phyloP scores from a whole-genome alignment of 495 filamentous ascomycete genomes.

The Haplographium delicatum region DNA sequence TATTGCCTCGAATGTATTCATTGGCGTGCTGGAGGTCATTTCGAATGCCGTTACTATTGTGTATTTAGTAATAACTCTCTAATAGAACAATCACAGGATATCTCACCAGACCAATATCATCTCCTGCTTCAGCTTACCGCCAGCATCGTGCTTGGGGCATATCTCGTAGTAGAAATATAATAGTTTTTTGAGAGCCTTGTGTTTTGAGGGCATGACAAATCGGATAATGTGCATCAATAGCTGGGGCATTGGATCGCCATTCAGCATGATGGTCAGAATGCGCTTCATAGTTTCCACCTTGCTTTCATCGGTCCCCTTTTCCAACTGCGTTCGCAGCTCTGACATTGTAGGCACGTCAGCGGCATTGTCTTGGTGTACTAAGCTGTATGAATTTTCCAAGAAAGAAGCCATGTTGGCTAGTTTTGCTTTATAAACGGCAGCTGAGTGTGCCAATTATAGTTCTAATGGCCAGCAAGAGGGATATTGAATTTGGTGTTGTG shows the following conservation, averaged over 20 bases:
- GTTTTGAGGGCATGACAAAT: conserved; percentile 97
- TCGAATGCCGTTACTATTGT: conserved; percentile 86
- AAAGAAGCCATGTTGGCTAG: conserved; percentile 80
- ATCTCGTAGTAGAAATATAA: conserved; percentile 99
- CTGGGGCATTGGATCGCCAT: conserved; percentile 91
- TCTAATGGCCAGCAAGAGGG: conserved; percentile 2
- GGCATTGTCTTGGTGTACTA: conserved; percentile 93
- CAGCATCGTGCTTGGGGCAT: conserved; percentile 88
- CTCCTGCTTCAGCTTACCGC: conserved; percentile 95
- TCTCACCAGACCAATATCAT: conserved; percentile 98
- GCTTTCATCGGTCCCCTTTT: conserved; percentile 94
- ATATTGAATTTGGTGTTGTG: conserved; percentile 12
- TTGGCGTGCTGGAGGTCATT: conserved; percentile 97
- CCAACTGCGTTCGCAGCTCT: conserved; percentile 88
- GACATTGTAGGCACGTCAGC: conserved; percentile 85
- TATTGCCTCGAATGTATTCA: conserved; percentile 97
- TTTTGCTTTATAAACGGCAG: conserved; percentile 8
- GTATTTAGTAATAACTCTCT: not conserved
- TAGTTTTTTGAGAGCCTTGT: conserved; percentile 94
- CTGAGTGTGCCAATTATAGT: conserved; percentile 16
- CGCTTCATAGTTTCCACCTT: conserved; percentile 99
- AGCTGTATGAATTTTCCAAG: conserved; percentile 86
- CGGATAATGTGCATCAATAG: conserved; percentile 99
- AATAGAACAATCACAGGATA: not conserved
- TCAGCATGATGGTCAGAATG: conserved; percentile 95